phyloP scores from a whole-genome alignment of 495 filamentous ascomycete species.

The Emericellopsis terricola region DNA sequence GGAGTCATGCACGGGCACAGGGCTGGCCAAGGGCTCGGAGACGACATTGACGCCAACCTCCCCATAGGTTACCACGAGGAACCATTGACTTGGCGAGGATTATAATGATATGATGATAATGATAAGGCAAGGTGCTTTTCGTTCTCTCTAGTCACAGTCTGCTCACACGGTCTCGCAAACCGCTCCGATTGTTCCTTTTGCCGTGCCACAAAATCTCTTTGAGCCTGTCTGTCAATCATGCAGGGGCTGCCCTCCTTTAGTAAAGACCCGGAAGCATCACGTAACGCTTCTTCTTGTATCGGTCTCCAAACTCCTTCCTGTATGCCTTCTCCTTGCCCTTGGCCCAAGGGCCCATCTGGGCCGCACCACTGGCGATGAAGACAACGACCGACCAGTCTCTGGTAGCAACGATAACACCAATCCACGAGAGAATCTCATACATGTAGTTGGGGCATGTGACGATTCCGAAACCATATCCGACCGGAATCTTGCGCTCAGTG shows the following conservation, averaged over 20 bases:
- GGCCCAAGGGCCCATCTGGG: conserved; percentile 75
- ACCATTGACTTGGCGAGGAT: too few species aligned
- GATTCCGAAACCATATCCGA: conserved; percentile 62
- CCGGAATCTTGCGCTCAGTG: conserved; percentile 73
- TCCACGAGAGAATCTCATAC: conserved; percentile 79
- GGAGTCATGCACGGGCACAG: conserved; percentile 2
- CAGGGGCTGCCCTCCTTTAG: too few species aligned
- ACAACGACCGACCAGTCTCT: conserved; percentile 57
- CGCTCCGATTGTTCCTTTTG: too few species aligned
- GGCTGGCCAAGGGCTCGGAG: conserved; percentile 3
- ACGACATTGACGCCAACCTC: conserved; percentile 1
- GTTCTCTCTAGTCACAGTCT: too few species aligned
- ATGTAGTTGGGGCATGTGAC: conserved; percentile 97
- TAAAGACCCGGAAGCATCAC: conserved; percentile 57
- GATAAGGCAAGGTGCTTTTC: too few species aligned
- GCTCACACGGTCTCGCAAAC: too few species aligned
- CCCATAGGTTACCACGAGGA: too few species aligned
- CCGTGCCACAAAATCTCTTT: too few species aligned
- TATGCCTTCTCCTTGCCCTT: conserved; percentile 83
- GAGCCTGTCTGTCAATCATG: too few species aligned
- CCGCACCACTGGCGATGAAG: conserved; percentile 47
- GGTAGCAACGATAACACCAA: conserved; percentile 56
- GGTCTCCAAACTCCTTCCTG: conserved; percentile 72
- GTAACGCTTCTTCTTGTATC: conserved; percentile 77
- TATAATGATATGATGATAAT: too few species aligned